Evolutionary conservation across 306 rosid genomes (phyloP).

Genomic region (Cajanus cajan): DNA sequence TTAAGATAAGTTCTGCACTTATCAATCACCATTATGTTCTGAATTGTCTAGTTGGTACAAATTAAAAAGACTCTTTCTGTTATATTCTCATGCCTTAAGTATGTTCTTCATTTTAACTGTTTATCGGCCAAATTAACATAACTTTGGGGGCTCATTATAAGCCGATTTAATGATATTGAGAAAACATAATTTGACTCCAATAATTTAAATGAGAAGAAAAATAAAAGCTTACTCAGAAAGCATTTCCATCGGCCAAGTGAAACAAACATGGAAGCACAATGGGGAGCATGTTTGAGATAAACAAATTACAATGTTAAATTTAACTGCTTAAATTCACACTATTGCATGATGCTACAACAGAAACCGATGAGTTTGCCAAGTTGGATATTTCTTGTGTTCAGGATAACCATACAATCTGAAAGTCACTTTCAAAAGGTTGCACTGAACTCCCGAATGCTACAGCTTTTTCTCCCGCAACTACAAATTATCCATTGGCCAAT

Average conservation of each 20-base stretch:
- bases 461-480: constrained; percentile 11
- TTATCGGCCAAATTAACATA: background rate
- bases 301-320: background rate
- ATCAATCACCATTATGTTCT: background rate
- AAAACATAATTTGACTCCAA: background rate
- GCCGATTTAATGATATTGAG: background rate
- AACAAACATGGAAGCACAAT: background rate
- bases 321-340: constrained; percentile 10
- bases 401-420: constrained; percentile 11
- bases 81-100: background rate
- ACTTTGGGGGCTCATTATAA: background rate
- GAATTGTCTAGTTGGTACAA: background rate
- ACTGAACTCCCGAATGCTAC: constrained; percentile 2
- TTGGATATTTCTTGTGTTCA: constrained; percentile 22
- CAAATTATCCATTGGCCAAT: background rate
- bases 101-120: background rate
- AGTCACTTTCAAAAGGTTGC: constrained; percentile 38
- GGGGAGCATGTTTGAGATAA: background rate
- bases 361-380: constrained; percentile 1
- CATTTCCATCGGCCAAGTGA: background rate
- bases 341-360: constrained; percentile 28
- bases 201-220: background rate
- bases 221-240: background rate
- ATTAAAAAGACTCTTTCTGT: background rate
- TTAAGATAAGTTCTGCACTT: background rate